A percentile compares a stretch with the other conserved stretches of the same genome.
Conservation (phyloP, 768 basidiomycete species). For the Pleurotus djamor region DNA sequence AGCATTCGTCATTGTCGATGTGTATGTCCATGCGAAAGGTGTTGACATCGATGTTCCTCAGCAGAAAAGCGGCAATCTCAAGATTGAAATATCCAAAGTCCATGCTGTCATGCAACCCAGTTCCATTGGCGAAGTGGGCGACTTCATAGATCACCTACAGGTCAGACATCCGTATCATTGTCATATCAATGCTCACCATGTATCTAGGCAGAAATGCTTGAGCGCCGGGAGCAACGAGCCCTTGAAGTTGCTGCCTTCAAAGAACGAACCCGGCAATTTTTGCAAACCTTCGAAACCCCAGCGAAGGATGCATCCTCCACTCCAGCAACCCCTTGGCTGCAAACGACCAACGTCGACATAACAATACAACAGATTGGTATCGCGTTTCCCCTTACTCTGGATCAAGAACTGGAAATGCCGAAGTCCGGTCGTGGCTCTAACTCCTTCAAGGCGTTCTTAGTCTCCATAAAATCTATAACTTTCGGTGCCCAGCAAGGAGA, state of each 20-base stretch:
- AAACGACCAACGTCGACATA: constrained; percentile 51
- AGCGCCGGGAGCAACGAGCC: constrained; percentile 73
- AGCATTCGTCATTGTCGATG: constrained; percentile 84
- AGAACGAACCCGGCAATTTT: constrained; percentile 70
- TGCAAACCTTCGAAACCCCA: constrained; percentile 73
- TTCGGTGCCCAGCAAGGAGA: constrained; percentile 77
- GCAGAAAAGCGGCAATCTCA: constrained; percentile 31
- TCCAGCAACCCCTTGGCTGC: constrained; percentile 49
- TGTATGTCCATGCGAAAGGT: constrained; percentile 41
- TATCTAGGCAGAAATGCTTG: constrained; percentile 67
- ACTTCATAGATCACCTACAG: constrained; percentile 85
- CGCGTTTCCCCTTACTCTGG: constrained; percentile 80
- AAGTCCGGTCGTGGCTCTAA: constrained; percentile 34
- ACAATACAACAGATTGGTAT: constrained; percentile 74
- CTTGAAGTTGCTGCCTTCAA: constrained; percentile 81
- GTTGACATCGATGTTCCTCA: constrained; percentile 16
- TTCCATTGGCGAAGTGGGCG: constrained; percentile 87
- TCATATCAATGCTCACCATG: background rate
- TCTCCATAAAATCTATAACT: constrained; percentile 73
- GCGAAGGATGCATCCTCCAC: constrained; percentile 35
- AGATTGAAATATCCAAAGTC: constrained; percentile 66
- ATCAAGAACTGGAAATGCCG: constrained; percentile 53
- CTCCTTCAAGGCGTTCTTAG: constrained; percentile 77
- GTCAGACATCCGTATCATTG: constrained; percentile 30
- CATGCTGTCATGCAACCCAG: constrained; percentile 95